These are phyloP conservation scores for Gossypium trilobum DNA, from an alignment of 441 rosid species.

Conservation along the genomic window DNA sequence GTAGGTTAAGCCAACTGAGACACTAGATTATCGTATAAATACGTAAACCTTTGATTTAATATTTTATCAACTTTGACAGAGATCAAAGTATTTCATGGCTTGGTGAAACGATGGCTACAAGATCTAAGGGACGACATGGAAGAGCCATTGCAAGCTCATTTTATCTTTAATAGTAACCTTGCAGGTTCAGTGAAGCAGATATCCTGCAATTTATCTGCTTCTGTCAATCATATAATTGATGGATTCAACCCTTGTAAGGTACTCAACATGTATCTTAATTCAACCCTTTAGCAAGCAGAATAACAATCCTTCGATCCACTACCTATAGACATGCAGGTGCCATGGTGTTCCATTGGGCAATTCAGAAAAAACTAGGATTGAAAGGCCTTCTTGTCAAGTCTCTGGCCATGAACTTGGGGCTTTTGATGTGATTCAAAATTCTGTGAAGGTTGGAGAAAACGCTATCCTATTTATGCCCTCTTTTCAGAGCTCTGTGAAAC, in stretches of 20 bases:
- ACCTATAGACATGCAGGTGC: conserved; percentile 65
- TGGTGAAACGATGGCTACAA: conserved; percentile 69
- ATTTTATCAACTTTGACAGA: conserved; percentile 35
- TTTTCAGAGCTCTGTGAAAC: conserved; percentile 33
- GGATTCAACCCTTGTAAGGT: conserved; percentile 59
- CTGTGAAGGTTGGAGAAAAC: conserved; percentile 59
- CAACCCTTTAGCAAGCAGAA: neutral
- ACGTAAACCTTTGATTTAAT: conserved; percentile 1
- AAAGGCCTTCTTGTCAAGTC: conserved; percentile 42
- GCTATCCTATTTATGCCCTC: conserved; percentile 53
- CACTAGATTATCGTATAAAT: neutral
- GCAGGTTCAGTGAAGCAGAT: conserved; percentile 53
- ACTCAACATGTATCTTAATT: conserved; percentile 13
- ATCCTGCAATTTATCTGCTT: conserved; percentile 49
- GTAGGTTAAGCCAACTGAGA: neutral
- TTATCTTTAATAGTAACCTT: conserved; percentile 48
- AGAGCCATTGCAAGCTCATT: conserved; percentile 53
- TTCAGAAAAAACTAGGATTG: conserved; percentile 23
- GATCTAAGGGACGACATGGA: conserved; percentile 65
- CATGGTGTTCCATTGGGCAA: conserved; percentile 45
- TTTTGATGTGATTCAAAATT: conserved; percentile 43
- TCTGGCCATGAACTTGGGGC: conserved; percentile 38
- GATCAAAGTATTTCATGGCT: conserved; percentile 44
- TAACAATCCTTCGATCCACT: conserved; percentile 10
- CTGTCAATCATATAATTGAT: conserved; percentile 44